Evolutionary conservation across 495 filamentous ascomycete genomes (phyloP), one percentile per base, ranked within the genome.

Genomic region (Hyaloscypha variabilis): DNA sequence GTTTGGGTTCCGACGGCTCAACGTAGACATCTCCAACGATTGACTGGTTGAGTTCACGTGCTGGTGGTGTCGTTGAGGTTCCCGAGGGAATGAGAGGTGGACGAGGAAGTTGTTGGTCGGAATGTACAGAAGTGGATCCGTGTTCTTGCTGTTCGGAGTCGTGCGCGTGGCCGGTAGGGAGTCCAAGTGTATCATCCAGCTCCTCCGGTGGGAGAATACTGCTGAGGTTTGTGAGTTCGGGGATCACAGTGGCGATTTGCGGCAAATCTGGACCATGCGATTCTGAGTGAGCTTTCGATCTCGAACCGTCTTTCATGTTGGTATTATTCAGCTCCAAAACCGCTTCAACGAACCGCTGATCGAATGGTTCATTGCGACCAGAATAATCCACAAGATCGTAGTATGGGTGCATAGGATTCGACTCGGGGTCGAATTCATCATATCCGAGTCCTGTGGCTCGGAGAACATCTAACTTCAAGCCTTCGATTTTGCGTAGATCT

Each of bases 291-390:
- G 23, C 14, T n/a, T 28, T 36, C 17, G 8, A 11, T n/a, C 24
- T 25, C 6, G 36, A 19, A 25, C 29, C 14, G 19, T 59, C 19
- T 6, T 34, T 19, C 36, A 53, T 24, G 8, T 26, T 19, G 34
- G 52, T 49, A 21, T 63, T 49, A 1, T 17, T 2, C 14, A 42
- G 53, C 3, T 61, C 64, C 19, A 69, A 19, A 0, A 69, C 71
- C 8, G 69, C 67, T 31, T 72, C 70, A 10, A 74, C 67, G 63
- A 74, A 74, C 6, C 72, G 60, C 26, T 65, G 62, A 42, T 74
- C 72, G 49, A 74, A 72, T 1, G 62, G 59, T 30, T 58, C 50
- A 19, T 58, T 26, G 0, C 61, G 34, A 25, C 63, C 60, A 0
- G 57, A 60, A 10, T 67, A 63, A 53, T 74, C 72, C 14, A 23